Base-by-base conservation (phyloP, 2,329 filamentous ascomycete species). In the Diplodia scrobiculata region DNA sequence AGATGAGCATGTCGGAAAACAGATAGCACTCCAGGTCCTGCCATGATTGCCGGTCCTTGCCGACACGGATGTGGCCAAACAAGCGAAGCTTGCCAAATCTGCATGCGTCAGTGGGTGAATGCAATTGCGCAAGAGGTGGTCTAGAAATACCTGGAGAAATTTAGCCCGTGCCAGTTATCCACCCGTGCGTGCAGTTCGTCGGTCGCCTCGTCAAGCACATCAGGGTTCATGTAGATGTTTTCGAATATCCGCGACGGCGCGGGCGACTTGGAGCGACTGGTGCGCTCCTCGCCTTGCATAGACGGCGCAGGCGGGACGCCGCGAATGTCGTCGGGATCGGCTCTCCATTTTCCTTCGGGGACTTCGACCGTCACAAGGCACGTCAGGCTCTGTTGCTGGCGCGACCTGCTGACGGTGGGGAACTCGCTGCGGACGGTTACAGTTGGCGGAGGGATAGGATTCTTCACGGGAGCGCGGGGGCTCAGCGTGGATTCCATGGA, bases 1-100 rank as follows among this genome's bases (percentile, higher is more conserved):
- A 99, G 70, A 99, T 99, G 72, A 99, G 89, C 95, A 99, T 99
- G 80, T 99, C 95, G 4, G 90, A 91, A 75, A 99, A 99, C 34
- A 99, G 84, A 76, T 92, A 99, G 77, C 95, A 99, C 77, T 99
- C 93, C 65, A 99, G 81, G 76, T 98, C 95, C 81, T 99, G 95
- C 95, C 95, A 99, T 6, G 93, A 93, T 70, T 94, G 85, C 71
- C 92, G 92, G 78, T 99, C 95, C 79, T 99, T 99, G 72, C 95
- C 95, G 25, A 99, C 95, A 63, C 91, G 89, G 66, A 99, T 87
- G 2, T 90, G 93, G 32, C 92, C 94, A 73, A 97, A 93, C 36
- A 98, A 82, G 36, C 93, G 88, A 70, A 99, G 84, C 75, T 95
- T 96, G 69, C 95, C 95, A 75, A 99, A 99, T 70, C 91, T 91